Conservation (phyloP, 768 basidiomycete species). For the Ephemerocybe angulata region DNA sequence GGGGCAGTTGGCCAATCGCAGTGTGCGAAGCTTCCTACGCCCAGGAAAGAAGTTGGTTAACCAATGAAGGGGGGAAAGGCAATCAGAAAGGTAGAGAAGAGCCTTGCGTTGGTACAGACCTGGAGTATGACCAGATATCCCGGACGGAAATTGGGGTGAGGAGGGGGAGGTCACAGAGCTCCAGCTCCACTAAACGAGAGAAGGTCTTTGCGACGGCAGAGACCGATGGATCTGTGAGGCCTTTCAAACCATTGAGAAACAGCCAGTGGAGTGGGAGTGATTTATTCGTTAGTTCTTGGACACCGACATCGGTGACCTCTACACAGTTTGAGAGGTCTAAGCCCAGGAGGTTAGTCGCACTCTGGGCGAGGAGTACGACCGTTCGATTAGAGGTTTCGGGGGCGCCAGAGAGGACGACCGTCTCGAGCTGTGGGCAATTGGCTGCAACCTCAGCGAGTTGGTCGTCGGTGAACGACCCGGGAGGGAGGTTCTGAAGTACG, state of each 20-base stretch:
- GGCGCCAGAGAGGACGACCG: constrained; percentile 66
- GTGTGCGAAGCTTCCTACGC: constrained; percentile 60
- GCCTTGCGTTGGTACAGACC: constrained; percentile 29
- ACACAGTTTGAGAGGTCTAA: constrained; percentile 75
- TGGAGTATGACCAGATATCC: constrained; percentile 79
- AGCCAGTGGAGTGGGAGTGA: constrained; percentile 71
- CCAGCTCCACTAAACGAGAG: constrained; percentile 76
- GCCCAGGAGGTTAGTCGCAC: constrained; percentile 65
- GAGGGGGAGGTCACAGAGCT: constrained; percentile 65
- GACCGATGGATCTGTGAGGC: constrained; percentile 58
- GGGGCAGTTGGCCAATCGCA: constrained; percentile 76
- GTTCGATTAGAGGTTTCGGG: constrained; percentile 66
- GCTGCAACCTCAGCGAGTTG: constrained; percentile 54
- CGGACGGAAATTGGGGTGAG: constrained; percentile 68
- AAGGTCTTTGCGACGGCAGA: constrained; percentile 72
- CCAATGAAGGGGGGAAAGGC: neutral
- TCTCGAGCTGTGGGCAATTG: constrained; percentile 62
- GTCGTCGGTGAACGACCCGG: constrained; percentile 47
- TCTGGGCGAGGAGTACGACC: constrained; percentile 56
- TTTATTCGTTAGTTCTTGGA: constrained; percentile 66
- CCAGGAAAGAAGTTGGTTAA: neutral
- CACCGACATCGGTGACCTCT: constrained; percentile 71
- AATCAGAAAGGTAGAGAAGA: constrained; percentile 1
- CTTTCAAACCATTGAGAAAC: constrained; percentile 64
- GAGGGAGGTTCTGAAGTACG: constrained; percentile 41